Evolutionary conservation across 2,329 filamentous ascomycete species (phyloP), one percentile per base, ranked within the genome.

Genomic region (Coleophoma cylindrospora): DNA sequence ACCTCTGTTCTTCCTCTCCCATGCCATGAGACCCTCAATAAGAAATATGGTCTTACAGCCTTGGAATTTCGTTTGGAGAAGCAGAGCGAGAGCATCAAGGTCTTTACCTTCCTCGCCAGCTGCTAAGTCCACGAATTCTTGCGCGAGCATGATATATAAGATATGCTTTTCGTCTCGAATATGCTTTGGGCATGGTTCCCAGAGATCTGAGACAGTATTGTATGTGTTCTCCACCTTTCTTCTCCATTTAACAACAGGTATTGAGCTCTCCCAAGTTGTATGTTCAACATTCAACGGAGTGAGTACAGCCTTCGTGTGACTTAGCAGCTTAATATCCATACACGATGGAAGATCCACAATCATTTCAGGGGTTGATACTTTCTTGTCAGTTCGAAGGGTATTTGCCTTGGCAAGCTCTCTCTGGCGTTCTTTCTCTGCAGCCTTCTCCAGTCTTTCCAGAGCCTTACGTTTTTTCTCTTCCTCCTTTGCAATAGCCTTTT

Each of bases 351-450:
- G 70, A 57, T 89, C 80, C 2, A 90, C 75, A 46, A 92, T 84
- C 87, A 94, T 92, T 65, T 94, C 87, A 0, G 77, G 77, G 0
- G 83, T 80, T 0, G 87, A 86, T 0, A 83, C 70, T 57, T 88
- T 89, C 68, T 89, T 90, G 68, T 90, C 83, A 0, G 80, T 82
- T 47, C 82, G 81, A 10, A 84, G 69, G 60, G 86, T 89, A 67
- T 92, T 92, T 40, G 83, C 86, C 54, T 88, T 83, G 3, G 81
- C 81, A 19, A 91, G 68, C 8, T 88, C 85, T 7, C 80, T 79
- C 11, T 80, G 81, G 3, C 74, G 72, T 55, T 84, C 77, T 59
- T 85, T 89, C 56, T 89, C 81, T 7, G 70, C 68, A 0, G 74
- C 76, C 55, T 80, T 86, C 46, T 80, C 74, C 50, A 83, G 81